These are phyloP conservation scores for Cyclotella baltica DNA, from an alignment of 108 stramenopile genomes.

Conservation along the genomic window DNA sequence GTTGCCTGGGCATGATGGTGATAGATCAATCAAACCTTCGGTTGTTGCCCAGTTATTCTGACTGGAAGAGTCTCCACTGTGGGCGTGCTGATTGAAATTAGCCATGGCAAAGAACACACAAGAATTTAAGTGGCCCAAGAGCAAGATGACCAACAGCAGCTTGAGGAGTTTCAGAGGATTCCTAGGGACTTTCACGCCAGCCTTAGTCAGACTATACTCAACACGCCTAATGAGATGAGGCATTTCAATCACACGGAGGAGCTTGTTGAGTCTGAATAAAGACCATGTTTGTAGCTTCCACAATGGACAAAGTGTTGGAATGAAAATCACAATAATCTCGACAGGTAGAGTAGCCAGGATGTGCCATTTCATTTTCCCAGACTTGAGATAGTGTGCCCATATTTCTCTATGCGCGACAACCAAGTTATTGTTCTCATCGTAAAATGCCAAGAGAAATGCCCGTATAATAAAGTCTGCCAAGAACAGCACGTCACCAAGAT, in stretches of 20 bases:
- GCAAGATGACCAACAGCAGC: constrained; percentile 44
- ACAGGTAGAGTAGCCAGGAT: constrained; percentile 43
- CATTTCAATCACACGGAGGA: constrained; percentile 45
- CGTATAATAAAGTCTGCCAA: constrained; percentile 45
- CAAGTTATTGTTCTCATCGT: constrained; percentile 55
- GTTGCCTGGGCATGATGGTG: constrained; percentile 42
- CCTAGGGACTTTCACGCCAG: constrained; percentile 51
- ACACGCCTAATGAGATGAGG: constrained; percentile 24
- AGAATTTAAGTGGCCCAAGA: constrained; percentile 49
- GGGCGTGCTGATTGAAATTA: constrained; percentile 49
- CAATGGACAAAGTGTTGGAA: constrained; percentile 44
- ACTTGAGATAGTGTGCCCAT: constrained; percentile 37
- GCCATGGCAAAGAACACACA: constrained; percentile 58
- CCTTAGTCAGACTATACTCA: constrained; percentile 36
- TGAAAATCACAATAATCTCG: constrained; percentile 32
- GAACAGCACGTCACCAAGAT: constrained; percentile 54
- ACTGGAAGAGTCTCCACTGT: constrained; percentile 9
- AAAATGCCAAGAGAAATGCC: constrained; percentile 42
- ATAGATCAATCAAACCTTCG: constrained; percentile 26
- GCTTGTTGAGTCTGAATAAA: constrained; percentile 52
- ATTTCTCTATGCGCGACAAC: constrained; percentile 39
- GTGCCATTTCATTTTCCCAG: constrained; percentile 48
- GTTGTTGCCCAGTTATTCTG: constrained; percentile 41
- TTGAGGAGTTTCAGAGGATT: constrained; percentile 52
- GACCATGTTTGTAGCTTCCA: constrained; percentile 56